Evolutionary conservation across 345 rosid genomes (phyloP), one percentile per base, ranked within the genome.

Genomic region (Aquilaria malaccensis): DNA sequence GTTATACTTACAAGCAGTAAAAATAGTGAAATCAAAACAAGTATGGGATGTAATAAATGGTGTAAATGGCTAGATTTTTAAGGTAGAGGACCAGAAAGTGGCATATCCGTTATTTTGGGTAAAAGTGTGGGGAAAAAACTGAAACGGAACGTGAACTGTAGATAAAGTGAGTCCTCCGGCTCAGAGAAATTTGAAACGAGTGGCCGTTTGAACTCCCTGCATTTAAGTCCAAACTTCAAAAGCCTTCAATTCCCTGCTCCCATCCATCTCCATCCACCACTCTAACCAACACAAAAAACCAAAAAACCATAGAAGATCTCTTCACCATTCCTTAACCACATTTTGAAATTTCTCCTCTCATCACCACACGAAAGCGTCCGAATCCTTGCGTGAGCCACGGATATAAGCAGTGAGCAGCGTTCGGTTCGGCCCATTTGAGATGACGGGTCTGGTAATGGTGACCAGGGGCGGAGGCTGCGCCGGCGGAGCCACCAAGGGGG

Each of bases 401-500:
- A 37, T 37, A 4, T 37, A 2, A 37, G 4, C 43, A 37, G 43
- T 37, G 1, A 37, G 5, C 1, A 37, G 7, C 43, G 7, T 4
- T 37, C 43, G 43, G 43, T 5, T 37, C 43, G 43, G 43, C 11
- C 12, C 22, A 52, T 63, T 43, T 15, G 59, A 13, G 47, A 91
- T 89, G 98, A 76, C 95, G n/a, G 93, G 98, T n/a, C 71, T 85
- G 0, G 91, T 89, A 56, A 89, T 85, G 96, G 84, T 89, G 79
- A 80, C 91, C 7, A 83, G 76, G 68, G 92, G 84, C 7, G 91
- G 85, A 3, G 95, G 91, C 4, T 83, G 96, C 29, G 82, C 78
- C 32, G 88, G 95, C 45, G 77, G 73, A 22, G 71, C 60, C 43
- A 69, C 77, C 15, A 72, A 59, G 32, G 80, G 65, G 57, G 60